Base-by-base conservation (phyloP, 2,329 filamentous ascomycete species). In the Aspergillus alliaceus region DNA sequence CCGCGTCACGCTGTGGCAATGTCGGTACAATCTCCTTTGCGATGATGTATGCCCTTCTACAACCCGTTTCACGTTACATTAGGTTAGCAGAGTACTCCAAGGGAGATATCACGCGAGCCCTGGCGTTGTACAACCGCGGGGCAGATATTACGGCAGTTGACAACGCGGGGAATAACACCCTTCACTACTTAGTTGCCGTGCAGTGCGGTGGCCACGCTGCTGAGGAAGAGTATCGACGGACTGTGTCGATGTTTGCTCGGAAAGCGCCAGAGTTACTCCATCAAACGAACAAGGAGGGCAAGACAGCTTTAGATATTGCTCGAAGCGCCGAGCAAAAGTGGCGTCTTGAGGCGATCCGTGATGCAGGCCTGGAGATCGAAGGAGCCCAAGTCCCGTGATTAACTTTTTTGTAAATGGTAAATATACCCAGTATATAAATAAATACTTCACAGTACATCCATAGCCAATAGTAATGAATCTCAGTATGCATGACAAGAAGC, bases 21-120 rank as follows among this genome's bases (percentile, higher is more conserved):
- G 42, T 44, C 24, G 63, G 57, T 20, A 61, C 61, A 1, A 8
- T 31, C 6, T 59, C 57, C 15, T 61, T 63, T 22, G 49, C 49
- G 5, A 8, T 42, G 15, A 20, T 20, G 9, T 20, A 14, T 40
- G 8, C 35, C 49, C n/a, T 52, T 7, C n/a, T 31, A n/a, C 18
- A 39, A 20, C 20, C 20, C 9, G 11, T 15, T 4, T 20, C 12
- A 11, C 6, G 7, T 18, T 24, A 24, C 11, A 15, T 42, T 20
- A 42, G 6, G 7, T 5, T 20, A 24, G 24, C 18, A 6, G 5
- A 3, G 11, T 44, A 39, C n/a, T 6, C 29, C 3, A 35, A 29
- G 9, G 49, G 49, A 15, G 37, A 44, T n/a, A 40, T 24, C 22
- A 52, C 37, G 12, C 50, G 50, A 31, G 35, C 37, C 22, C 42